Base-by-base conservation (phyloP, 1,139 yeast genomes). In the Pichia kudriavzevii region DNA sequence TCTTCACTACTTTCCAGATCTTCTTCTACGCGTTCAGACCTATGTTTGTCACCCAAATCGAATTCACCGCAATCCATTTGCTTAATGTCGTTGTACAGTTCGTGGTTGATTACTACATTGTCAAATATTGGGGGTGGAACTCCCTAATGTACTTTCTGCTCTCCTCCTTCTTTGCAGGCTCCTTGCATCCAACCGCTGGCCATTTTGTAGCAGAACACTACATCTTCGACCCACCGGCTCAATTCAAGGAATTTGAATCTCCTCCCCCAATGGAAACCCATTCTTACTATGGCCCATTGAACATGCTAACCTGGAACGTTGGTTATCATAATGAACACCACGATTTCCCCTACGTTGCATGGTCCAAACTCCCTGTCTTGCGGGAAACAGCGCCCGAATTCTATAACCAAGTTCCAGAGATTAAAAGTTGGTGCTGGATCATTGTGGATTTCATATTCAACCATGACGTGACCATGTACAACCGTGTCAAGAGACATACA, bases 261-360 rank as follows among this genome's bases (percentile, higher is more conserved):
- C 49, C 55, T 7, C 63, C 70, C 13, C 93, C 93, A 0, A 66
- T 69, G 17, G 96, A 87, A 55, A 87, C 96, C 0, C 87, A 79
- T 54, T 81, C 94, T 9, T 87, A 87, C 61, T 87, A 87, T 50
- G 96, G 96, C 0, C 62, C 75, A 14, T 67, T 87, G 48, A 87
- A 87, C 53, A 44, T 65, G 22, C 61, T 87, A 41, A 84, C 93
- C 1, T 87, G 94, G 88, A 87, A 87, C 50, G 95, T 85, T 8
- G 96, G 96, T 2, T 77, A 84, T 56, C 96, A 87, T 57, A 85
- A 82, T 53, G 96, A 87, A 59, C 96, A 87, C 58, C 96, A 87
- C 52, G 96, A 87, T 59, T 87, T 87, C 66, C 96, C 96, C 1
- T 87, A 76, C 55, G 72, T 87, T 48, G 91, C 96, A 0, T 87